Evolutionary conservation across 202 grass and related monocot genomes (phyloP).

Genomic region (Zoysia matrella): DNA sequence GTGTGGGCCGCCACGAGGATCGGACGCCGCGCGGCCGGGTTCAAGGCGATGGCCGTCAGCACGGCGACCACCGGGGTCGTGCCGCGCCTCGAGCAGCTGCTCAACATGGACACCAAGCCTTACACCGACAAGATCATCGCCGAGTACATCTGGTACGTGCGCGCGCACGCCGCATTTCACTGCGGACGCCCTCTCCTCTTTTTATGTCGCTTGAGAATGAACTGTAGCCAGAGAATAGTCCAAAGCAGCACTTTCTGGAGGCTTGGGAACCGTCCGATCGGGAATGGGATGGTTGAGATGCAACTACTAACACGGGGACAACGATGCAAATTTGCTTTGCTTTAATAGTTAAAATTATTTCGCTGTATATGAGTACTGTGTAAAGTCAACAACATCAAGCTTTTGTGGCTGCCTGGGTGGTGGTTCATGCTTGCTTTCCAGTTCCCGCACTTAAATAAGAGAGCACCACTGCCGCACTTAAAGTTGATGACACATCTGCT

Average conservation of each 20-base stretch:
- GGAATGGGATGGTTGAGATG: neutral
- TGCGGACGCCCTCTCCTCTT: neutral
- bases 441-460: conserved; percentile 38
- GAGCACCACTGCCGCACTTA: neutral
- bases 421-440: conserved; percentile 31
- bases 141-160: neutral
- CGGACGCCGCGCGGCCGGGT: conserved; percentile 55
- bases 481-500: neutral
- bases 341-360: neutral
- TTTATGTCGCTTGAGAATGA: neutral
- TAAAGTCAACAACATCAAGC: neutral
- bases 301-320: neutral
- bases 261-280: neutral
- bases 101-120: conserved; percentile 85
- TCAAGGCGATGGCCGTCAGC: conserved; percentile 82
- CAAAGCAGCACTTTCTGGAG: conserved; percentile 17
- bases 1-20: conserved; percentile 70
- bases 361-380: neutral
- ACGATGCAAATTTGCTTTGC: conserved; percentile 1
- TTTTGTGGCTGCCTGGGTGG: neutral
- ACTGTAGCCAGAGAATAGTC: neutral
- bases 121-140: too few relatives aligned
- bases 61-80: conserved; percentile 63
- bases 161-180: neutral
- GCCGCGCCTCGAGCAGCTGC: conserved; percentile 80